phyloP scores from a whole-genome alignment of 306 rosid species.

The Echinosophora koreensis region DNA sequence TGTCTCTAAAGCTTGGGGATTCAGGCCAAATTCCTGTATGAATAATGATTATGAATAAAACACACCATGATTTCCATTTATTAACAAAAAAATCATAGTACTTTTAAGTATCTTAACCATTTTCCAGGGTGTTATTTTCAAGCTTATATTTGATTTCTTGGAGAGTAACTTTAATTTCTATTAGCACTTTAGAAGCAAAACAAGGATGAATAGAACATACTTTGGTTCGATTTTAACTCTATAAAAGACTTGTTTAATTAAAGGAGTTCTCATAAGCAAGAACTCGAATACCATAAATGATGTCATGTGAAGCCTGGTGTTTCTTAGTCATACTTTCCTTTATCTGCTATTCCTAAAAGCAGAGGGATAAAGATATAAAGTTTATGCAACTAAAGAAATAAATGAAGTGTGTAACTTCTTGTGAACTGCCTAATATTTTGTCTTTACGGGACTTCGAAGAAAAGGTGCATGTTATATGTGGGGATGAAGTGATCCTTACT shows the following conservation, averaged over 20 bases:
- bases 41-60: constrained; percentile 33
- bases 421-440: constrained; percentile 44
- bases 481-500: constrained; percentile 10
- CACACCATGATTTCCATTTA: constrained; percentile 11
- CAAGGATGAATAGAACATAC: constrained; percentile 9
- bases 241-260: constrained; percentile 11
- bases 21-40: constrained; percentile 88
- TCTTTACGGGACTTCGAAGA: constrained; percentile 30
- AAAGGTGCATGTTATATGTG: constrained; percentile 36
- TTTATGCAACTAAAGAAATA: constrained; percentile 38
- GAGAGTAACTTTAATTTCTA: not conserved
- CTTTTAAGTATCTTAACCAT: not conserved
- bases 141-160: constrained; percentile 17
- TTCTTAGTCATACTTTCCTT: constrained; percentile 12
- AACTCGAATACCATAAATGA: constrained; percentile 31
- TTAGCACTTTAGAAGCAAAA: constrained; percentile 23
- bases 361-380: constrained; percentile 28
- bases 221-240: constrained; percentile 21
- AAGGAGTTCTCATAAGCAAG: not conserved
- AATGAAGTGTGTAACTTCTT: constrained; percentile 38
- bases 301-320: constrained; percentile 22
- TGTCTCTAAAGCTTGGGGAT: constrained; percentile 79
- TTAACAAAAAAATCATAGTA: not conserved
- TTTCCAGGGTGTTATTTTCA: constrained; percentile 17
- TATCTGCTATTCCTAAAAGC: constrained; percentile 25